Percentiles rank a stretch among this genome's conserved stretches.
Conservation (phyloP, 805 yeast species). For the Kluyveromyces siamensis region DNA sequence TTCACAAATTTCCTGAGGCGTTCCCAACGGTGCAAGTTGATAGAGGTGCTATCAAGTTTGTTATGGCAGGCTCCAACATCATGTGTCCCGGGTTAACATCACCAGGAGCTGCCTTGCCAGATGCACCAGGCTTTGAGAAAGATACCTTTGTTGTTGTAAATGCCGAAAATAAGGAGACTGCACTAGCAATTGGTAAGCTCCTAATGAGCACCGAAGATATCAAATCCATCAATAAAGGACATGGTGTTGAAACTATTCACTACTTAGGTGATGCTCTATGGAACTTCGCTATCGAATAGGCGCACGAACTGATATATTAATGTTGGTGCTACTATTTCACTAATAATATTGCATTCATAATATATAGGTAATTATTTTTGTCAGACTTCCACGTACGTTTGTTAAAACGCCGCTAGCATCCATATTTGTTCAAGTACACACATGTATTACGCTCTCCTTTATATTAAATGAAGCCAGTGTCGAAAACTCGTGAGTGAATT, state of each 20-base stretch:
- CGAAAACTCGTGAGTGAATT: slow-evolving; percentile 13
- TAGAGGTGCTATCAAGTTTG: slow-evolving; percentile 93
- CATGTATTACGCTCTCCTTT: not conserved
- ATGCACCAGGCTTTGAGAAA: slow-evolving; percentile 43
- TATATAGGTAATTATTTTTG: not conserved
- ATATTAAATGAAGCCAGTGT: slow-evolving; percentile 10
- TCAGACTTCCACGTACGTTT: not conserved
- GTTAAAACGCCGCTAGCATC: not conserved
- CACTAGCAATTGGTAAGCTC: slow-evolving; percentile 84
- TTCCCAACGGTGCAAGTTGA: slow-evolving; percentile 88
- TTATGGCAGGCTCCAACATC: slow-evolving; percentile 90
- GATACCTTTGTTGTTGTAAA: slow-evolving; percentile 71
- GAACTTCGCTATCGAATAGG: slow-evolving; percentile 45
- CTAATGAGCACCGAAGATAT: slow-evolving; percentile 86
- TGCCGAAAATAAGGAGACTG: slow-evolving; percentile 89
- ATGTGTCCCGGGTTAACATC: slow-evolving; percentile 95
- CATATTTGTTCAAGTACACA: not conserved
- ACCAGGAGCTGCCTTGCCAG: slow-evolving; percentile 76
- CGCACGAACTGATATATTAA: not conserved
- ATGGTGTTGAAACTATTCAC: slow-evolving; percentile 78
- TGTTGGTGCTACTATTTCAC: not conserved
- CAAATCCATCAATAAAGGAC: slow-evolving; percentile 72
- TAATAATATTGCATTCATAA: not conserved
- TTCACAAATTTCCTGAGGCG: slow-evolving; percentile 73
- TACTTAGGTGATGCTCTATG: slow-evolving; percentile 87